Evolutionary conservation across 2,329 filamentous ascomycete genomes (phyloP), one percentile per base, ranked within the genome.

Genomic region (Cadophora luteo-olivacea): DNA sequence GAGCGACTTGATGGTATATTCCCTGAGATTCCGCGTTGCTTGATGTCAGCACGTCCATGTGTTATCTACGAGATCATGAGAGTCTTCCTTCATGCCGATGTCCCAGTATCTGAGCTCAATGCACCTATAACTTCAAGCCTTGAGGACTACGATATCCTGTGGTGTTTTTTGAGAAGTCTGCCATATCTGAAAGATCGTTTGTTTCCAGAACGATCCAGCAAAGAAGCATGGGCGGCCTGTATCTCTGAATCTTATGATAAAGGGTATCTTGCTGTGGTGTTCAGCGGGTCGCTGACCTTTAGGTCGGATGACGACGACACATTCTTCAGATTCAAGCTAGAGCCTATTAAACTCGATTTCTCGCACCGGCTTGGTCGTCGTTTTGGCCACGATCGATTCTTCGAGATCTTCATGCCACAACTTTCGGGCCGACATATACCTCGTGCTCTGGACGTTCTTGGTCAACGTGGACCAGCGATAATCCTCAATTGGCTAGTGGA

Each of bases 341-440:
- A 82, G 1, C 83, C 85, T 0, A 73, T 89, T 1, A 80, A 78
- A 11, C 74, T 88, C 1, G 84, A 87, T 32, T 74, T 80, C 2
- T 79, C 84, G 0, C 82, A 87, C 75, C 84, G 88, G 1, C 76
- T 90, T 0, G 79, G 79, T 24, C 83, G 88, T 14, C 83, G 83
- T 4, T 89, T 88, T 70, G 87, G 88, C 0, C 77, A 83, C 0
- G 87, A 90, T 70, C 82, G 88, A 0, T 89, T 89, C 57, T 69
- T 90, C 1, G 86, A 89, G 64, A 67, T 90, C 0, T 75, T 82
- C 4, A 79, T 89, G 5, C 87, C 87, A 0, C 80, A 81, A 0
- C 79, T 82, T 0, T 77, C 74, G 0, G 76, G 76, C 0, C 77
- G 73, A 19, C 45, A 57, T 2, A 72, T 77, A 1, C 73, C 75